phyloP scores from a whole-genome alignment of 2,329 filamentous ascomycete genomes.

The Grosmannia clavigera region DNA sequence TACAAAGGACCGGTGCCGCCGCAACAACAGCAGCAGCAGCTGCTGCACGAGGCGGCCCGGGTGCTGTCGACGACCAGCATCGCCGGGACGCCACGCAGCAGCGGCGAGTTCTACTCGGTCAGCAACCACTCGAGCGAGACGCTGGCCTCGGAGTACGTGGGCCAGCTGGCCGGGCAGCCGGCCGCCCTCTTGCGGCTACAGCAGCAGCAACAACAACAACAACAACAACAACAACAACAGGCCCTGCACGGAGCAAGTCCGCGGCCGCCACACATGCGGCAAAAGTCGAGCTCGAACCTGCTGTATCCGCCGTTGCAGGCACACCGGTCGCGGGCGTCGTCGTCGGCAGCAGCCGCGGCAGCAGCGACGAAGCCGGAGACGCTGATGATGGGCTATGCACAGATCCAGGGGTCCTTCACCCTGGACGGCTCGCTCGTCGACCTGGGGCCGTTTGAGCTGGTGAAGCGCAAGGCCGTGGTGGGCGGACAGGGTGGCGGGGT shows the following conservation, averaged over 20 bases:
- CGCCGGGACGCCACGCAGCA: slow-evolving; percentile 73
- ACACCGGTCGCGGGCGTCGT: not conserved
- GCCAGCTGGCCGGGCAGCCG: slow-evolving; percentile 15
- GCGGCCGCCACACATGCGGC: slow-evolving; percentile 31
- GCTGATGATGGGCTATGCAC: slow-evolving; percentile 96
- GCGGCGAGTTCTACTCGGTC: slow-evolving; percentile 85
- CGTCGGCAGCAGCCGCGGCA: slow-evolving; percentile 10
- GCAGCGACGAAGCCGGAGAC: slow-evolving; percentile 47
- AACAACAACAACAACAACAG: not conserved
- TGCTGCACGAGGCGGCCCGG: slow-evolving; percentile 44
- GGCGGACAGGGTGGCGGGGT: slow-evolving; percentile 80
- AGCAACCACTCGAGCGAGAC: slow-evolving; percentile 96
- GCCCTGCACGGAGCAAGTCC: slow-evolving; percentile 8
- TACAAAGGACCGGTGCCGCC: slow-evolving; percentile 31
- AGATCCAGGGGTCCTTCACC: slow-evolving; percentile 83
- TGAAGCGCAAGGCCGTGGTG: slow-evolving; percentile 86
- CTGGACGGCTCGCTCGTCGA: slow-evolving; percentile 87
- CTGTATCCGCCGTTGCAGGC: slow-evolving; percentile 4
- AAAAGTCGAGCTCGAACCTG: slow-evolving; percentile 22
- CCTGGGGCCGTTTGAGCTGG: slow-evolving; percentile 81
- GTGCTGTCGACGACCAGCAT: slow-evolving; percentile 70
- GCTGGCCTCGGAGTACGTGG: slow-evolving; percentile 74
- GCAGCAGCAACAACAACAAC: slow-evolving; percentile 8
- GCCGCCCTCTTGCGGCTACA: slow-evolving; percentile 15
- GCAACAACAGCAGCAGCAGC: not conserved